Percentiles rank a stretch among this genome's conserved stretches.
Conservation (phyloP, 352 stramenopile species). For the Pythium aristosporum region DNA sequence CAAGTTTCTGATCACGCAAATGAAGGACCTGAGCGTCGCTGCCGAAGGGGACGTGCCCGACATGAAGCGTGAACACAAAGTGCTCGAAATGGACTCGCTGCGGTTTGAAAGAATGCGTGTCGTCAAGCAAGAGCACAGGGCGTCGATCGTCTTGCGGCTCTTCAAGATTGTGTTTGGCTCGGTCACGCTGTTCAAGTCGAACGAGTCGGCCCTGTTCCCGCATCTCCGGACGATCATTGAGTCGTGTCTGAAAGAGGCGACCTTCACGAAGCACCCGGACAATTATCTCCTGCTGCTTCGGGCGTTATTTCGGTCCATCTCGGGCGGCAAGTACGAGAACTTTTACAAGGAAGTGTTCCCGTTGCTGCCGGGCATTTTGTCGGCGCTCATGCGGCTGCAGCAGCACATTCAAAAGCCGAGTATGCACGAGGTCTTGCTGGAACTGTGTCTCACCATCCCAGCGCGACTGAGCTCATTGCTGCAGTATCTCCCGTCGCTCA, state of each 20-base stretch:
- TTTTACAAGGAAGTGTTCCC: constrained; percentile 97
- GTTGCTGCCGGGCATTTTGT: constrained; percentile 92
- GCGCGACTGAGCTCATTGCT: constrained; percentile 93
- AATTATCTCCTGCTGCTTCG: constrained; percentile 95
- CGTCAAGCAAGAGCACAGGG: constrained; percentile 68
- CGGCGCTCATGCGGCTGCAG: constrained; percentile 93
- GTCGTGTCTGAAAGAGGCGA: constrained; percentile 90
- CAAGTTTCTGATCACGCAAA: constrained; percentile 93
- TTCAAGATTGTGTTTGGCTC: constrained; percentile 97
- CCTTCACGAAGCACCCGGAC: constrained; percentile 89
- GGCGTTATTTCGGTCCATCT: constrained; percentile 95
- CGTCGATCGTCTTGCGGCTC: constrained; percentile 88
- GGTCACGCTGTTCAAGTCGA: constrained; percentile 94
- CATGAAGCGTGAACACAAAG: constrained; percentile 70
- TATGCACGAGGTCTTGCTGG: constrained; percentile 92
- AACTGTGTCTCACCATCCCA: constrained; percentile 96
- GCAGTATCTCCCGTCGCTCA: constrained; percentile 96
- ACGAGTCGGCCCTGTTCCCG: constrained; percentile 93
- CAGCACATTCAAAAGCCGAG: constrained; percentile 80
- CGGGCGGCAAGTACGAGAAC: constrained; percentile 97
- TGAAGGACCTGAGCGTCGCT: constrained; percentile 90
- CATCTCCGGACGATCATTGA: constrained; percentile 94
- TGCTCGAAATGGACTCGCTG: constrained; percentile 69
- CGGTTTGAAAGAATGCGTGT: constrained; percentile 79
- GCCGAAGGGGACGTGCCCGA: constrained; percentile 76